Percentiles rank a stretch among this genome's conserved stretches.
These are phyloP conservation scores for Ophiostoma montium DNA, from an alignment of 2,329 filamentous ascomycete species.

Conservation along the genomic window DNA sequence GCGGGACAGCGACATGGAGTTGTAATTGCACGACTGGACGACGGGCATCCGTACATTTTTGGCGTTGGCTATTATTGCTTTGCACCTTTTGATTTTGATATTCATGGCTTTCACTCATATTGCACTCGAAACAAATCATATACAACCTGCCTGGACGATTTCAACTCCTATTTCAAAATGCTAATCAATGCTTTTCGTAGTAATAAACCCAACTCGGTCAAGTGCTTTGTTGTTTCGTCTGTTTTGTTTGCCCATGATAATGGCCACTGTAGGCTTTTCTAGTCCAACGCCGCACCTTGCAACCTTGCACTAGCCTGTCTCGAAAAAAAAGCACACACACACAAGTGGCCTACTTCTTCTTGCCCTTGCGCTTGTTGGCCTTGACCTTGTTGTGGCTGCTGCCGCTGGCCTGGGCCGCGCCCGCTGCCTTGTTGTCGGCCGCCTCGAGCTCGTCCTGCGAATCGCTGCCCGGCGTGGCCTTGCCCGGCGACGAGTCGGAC, in stretches of 20 bases:
- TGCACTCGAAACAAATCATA: no score
- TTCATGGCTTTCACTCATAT: no score
- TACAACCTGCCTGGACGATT: background rate
- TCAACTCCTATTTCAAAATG: background rate
- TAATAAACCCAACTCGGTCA: background rate
- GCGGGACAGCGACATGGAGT: constrained; percentile 12
- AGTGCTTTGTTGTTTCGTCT: background rate
- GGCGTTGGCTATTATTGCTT: no score
- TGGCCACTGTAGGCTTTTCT: background rate
- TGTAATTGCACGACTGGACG: background rate
- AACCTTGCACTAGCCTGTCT: no score
- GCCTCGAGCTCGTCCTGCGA: constrained; percentile 49
- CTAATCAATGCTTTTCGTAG: background rate
- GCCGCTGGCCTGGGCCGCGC: constrained; percentile 42
- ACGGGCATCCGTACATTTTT: no score
- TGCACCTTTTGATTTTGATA: no score
- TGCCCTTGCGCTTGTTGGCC: constrained; percentile 39
- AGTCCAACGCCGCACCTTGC: no score
- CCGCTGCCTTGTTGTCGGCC: constrained; percentile 48
- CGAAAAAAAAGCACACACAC: background rate
- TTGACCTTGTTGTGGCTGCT: constrained; percentile 21
- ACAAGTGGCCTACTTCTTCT: constrained; percentile 32
- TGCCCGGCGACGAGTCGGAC: constrained; percentile 33
- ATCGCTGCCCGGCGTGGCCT: constrained; percentile 40
- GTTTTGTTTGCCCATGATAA: background rate